phyloP scores from a whole-genome alignment of 176 grass and related monocot genomes.

The Avena atlantica region DNA sequence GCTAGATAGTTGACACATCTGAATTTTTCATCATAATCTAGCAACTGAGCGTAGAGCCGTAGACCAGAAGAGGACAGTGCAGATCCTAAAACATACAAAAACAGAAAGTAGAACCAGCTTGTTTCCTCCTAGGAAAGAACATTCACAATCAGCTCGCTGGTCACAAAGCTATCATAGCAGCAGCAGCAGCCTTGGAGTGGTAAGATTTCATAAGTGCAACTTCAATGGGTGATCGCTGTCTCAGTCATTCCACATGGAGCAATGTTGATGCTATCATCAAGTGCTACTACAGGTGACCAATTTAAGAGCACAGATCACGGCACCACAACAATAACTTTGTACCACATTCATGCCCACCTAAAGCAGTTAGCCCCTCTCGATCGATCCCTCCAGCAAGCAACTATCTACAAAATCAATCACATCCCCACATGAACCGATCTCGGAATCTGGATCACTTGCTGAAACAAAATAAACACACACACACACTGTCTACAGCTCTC shows the following conservation, averaged over 20 bases:
- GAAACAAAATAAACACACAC: not conserved
- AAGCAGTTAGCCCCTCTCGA: not conserved
- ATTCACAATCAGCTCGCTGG: not conserved
- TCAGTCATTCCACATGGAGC: constrained; percentile 36
- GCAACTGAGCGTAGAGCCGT: not conserved
- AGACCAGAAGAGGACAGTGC: not conserved
- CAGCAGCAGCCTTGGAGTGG: no score
- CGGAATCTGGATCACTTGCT: constrained; percentile 6
- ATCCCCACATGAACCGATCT: not conserved
- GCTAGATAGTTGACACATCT: not conserved
- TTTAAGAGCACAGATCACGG: constrained; percentile 20
- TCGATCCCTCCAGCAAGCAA: constrained; percentile 24
- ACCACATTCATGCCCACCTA: not conserved
- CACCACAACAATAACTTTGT: constrained; percentile 27
- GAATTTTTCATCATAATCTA: not conserved
- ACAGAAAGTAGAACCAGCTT: not conserved
- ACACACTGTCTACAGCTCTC: constrained; percentile 39
- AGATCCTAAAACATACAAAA: not conserved
- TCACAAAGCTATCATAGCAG: not conserved
- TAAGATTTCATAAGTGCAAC: not conserved
- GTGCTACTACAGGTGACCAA: constrained; percentile 22
- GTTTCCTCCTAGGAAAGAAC: not conserved
- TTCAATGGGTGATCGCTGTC: constrained; percentile 4
- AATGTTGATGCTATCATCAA: constrained; percentile 21
- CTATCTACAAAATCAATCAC: no score